Conservation (phyloP, 2,329 filamentous ascomycete species). For the Fusarium sp. region DNA sequence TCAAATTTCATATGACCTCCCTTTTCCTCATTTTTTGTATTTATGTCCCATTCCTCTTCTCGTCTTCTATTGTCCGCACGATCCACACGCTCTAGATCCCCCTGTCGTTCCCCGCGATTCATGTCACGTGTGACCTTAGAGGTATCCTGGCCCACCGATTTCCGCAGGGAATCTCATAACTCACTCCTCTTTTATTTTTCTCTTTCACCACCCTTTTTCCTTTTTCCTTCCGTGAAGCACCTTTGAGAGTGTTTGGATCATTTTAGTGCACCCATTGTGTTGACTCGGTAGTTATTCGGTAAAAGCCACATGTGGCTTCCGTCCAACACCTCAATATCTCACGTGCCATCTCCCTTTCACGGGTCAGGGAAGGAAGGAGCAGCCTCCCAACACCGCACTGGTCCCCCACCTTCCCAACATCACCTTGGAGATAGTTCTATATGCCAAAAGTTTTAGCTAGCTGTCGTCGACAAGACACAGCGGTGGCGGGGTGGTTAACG, state of each 20-base stretch:
- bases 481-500: conserved; percentile 18
- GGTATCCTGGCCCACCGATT: not conserved
- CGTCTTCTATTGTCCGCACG: not conserved
- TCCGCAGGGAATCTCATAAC: not conserved
- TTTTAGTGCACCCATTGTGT: not conserved
- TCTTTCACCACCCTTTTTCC: rapidly evolving
- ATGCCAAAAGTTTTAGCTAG: not conserved
- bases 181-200: not conserved
- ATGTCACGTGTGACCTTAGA: not conserved
- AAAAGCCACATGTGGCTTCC: not conserved
- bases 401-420: not conserved
- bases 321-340: not conserved
- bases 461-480: not conserved
- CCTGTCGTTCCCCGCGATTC: not conserved
- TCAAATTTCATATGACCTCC: not conserved
- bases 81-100: rapidly evolving
- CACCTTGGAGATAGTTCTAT: not conserved
- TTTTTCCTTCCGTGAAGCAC: too few species aligned
- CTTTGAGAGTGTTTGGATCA: not conserved
- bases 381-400: rapidly evolving
- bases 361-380: not conserved
- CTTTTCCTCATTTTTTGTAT: not conserved
- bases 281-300: not conserved
- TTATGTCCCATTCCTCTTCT: not conserved
- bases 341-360: rapidly evolving